A percentile compares a stretch with the other conserved stretches of the same genome.
Evolutionary conservation across 257 asterid species (phyloP).

Genomic region (Sherardia arvensis): DNA sequence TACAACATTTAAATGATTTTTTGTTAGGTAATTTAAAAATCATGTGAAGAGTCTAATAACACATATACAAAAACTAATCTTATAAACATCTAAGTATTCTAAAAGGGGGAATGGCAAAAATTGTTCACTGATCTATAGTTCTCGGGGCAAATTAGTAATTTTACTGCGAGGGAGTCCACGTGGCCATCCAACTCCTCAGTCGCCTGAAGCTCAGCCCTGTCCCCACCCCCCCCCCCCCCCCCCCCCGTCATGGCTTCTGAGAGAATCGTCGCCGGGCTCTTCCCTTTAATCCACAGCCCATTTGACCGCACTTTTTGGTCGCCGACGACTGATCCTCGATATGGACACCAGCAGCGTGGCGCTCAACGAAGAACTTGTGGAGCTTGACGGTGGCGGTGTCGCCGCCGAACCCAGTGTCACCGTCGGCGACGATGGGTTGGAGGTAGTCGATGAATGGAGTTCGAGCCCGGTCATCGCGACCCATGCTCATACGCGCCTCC

Average conservation of each 20-base stretch:
- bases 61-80: too few relatives aligned
- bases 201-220: constrained; percentile 65
- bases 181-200: constrained; percentile 85
- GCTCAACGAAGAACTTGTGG: constrained; percentile 87
- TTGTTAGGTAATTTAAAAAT: too few relatives aligned
- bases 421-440: constrained; percentile 91
- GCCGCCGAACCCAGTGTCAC: constrained; percentile 97
- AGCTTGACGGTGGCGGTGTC: constrained; percentile 95
- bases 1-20: too few relatives aligned
- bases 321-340: constrained; percentile 94
- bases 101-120: too few relatives aligned
- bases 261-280: constrained; percentile 53
- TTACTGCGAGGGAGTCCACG: too few relatives aligned
- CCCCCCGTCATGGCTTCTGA: constrained; percentile 78
- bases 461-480: constrained; percentile 63
- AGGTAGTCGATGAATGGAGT: constrained; percentile 72
- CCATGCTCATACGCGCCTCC: constrained; percentile 81
- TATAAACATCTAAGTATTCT: too few relatives aligned
- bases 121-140: too few relatives aligned
- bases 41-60: too few relatives aligned
- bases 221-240: too few relatives aligned
- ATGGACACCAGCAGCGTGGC: constrained; percentile 98
- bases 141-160: too few relatives aligned
- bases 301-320: constrained; percentile 92
- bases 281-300: constrained; percentile 82